These are phyloP conservation scores for Pharus latifolius DNA, from an alignment of 176 grass and related monocot species.

Conservation along the genomic window DNA sequence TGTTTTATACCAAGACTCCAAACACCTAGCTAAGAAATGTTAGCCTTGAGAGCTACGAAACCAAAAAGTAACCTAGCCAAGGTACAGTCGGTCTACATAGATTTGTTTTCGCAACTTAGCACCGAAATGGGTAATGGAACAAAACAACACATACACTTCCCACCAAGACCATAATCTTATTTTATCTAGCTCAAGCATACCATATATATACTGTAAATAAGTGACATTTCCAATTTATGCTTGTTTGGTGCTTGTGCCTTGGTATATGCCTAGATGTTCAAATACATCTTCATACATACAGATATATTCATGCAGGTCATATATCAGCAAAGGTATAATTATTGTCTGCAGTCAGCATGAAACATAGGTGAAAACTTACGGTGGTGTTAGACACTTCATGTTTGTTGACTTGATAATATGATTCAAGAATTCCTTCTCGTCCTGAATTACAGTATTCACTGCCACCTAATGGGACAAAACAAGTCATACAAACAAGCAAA, in stretches of 20 bases:
- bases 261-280: background rate
- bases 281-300: too few species aligned
- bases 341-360: background rate
- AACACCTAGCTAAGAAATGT: background rate
- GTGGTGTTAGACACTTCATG: constrained; percentile 83
- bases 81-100: background rate
- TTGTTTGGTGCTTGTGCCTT: background rate
- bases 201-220: background rate
- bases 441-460: constrained; percentile 69
- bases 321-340: background rate
- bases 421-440: constrained; percentile 76
- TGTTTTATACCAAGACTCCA: too few species aligned
- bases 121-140: background rate
- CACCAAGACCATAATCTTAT: background rate
- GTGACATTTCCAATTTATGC: background rate
- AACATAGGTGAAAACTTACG: constrained; percentile 29
- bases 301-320: background rate
- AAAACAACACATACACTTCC: background rate
- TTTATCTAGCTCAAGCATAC: background rate
- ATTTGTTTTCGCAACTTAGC: background rate
- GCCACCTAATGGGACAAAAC: constrained; percentile 44
- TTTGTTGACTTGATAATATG: constrained; percentile 93
- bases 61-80: background rate
- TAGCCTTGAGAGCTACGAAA: background rate
- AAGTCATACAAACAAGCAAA: background rate